Percentiles rank a stretch among this genome's conserved stretches.
Evolutionary conservation across 805 yeast genomes (phyloP).

Genomic region (Zygosaccharomyces gambellarensis): DNA sequence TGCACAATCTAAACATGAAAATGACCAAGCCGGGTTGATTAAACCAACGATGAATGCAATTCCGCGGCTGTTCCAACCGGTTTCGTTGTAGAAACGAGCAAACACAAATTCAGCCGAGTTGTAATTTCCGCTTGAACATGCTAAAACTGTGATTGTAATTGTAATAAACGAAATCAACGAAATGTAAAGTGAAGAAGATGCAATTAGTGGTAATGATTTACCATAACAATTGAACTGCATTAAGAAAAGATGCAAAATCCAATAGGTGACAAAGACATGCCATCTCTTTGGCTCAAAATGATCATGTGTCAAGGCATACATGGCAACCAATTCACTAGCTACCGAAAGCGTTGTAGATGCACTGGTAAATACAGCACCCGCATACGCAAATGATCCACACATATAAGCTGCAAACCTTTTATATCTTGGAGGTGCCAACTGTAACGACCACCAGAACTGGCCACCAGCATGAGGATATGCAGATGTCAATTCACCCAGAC

Average conservation of each 20-base stretch:
- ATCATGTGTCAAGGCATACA: slow-evolving; percentile 38
- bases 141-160: slow-evolving; percentile 53
- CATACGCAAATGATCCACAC: slow-evolving; percentile 63
- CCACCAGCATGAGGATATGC: slow-evolving; percentile 64
- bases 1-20: slow-evolving; percentile 64
- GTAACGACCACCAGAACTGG: slow-evolving; percentile 57
- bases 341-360: slow-evolving; percentile 58
- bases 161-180: slow-evolving; percentile 52
- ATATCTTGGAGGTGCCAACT: slow-evolving; percentile 46
- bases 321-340: slow-evolving; percentile 51
- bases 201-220: slow-evolving; percentile 47
- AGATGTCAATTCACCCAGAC: slow-evolving; percentile 51
- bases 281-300: slow-evolving; percentile 43
- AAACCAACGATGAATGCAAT: slow-evolving; percentile 64
- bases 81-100: slow-evolving; percentile 49
- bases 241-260: slow-evolving; percentile 43
- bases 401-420: slow-evolving; percentile 47
- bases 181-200: slow-evolving; percentile 49
- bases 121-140: slow-evolving; percentile 52
- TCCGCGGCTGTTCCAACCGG: slow-evolving; percentile 58
- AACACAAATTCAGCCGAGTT: slow-evolving; percentile 55
- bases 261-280: slow-evolving; percentile 54
- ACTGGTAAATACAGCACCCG: slow-evolving; percentile 59
- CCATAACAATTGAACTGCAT: slow-evolving; percentile 54
- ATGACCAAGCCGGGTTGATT: slow-evolving; percentile 68